These are phyloP conservation scores for Oryza brachyantha DNA, from an alignment of 176 grass and related monocot genomes.

Conservation along the genomic window DNA sequence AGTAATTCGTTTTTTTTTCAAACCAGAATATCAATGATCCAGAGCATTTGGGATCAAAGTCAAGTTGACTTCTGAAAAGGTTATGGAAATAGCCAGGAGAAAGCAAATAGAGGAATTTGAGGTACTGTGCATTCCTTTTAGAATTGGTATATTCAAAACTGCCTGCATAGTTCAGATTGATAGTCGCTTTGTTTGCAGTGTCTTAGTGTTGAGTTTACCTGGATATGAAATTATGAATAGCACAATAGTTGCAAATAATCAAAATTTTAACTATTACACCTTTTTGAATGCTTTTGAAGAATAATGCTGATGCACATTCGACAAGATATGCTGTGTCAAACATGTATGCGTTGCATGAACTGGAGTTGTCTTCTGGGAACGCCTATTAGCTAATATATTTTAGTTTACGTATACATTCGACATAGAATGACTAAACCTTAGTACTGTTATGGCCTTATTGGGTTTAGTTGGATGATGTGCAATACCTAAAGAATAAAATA, in stretches of 20 bases:
- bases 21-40: not conserved
- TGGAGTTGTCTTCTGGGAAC: not conserved
- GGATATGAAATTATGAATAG: not conserved
- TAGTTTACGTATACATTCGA: not conserved
- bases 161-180: not conserved
- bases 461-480: not conserved
- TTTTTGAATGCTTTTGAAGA: not conserved
- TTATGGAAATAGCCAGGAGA: not conserved
- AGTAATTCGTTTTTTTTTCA: not conserved
- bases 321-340: not conserved
- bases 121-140: not conserved
- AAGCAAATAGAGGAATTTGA: not conserved
- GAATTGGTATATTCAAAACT: not conserved
- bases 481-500: not conserved
- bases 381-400: not conserved
- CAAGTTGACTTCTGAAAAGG: conserved; percentile 1
- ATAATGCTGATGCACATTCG: not conserved
- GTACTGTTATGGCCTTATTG: not conserved
- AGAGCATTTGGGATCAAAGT: not conserved
- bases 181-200: not conserved
- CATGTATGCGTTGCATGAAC: not conserved
- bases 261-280: not conserved
- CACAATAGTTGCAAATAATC: not conserved
- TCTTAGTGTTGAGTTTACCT: not conserved
- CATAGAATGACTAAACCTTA: not conserved